Evolutionary conservation across 2,329 filamentous ascomycete genomes (phyloP).

Genomic region (Claviceps citrina): DNA sequence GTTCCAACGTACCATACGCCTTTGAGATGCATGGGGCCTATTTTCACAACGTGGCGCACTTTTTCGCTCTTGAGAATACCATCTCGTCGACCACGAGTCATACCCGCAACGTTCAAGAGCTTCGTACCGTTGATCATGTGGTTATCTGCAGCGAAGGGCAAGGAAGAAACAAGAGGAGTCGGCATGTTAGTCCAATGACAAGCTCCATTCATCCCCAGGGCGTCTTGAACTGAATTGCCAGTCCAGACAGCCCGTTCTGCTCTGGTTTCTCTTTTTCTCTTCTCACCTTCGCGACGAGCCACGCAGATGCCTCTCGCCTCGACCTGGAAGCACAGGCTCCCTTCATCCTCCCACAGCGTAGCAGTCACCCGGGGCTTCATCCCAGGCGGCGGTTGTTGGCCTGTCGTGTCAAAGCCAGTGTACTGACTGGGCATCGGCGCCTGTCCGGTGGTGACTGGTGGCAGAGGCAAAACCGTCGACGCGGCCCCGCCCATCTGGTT

Average conservation of each 20-base stretch:
- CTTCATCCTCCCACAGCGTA: conserved; percentile 95
- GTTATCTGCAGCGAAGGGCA: conserved; percentile 47
- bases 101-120: conserved; percentile 87
- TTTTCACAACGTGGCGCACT: conserved; percentile 91
- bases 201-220: too few relatives aligned
- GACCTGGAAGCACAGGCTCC: conserved; percentile 93
- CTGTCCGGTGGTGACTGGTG: conserved; percentile 35
- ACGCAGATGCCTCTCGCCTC: conserved; percentile 94
- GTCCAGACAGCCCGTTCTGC: too few relatives aligned
- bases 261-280: background rate
- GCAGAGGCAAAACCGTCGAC: conserved; percentile 55
- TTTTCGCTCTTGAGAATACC: conserved; percentile 98
- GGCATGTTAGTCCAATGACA: background rate
- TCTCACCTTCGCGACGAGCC: conserved; percentile 70
- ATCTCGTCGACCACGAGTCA: conserved; percentile 89
- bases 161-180: background rate
- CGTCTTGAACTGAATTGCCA: too few relatives aligned
- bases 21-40: conserved; percentile 97
- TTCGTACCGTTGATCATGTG: conserved; percentile 99
- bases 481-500: conserved; percentile 48
- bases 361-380: conserved; percentile 96
- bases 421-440: conserved; percentile 41
- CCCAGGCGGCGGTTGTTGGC: conserved; percentile 77
- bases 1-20: conserved; percentile 68
- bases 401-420: conserved; percentile 61